These are phyloP conservation scores for Suhomyces vadensis DNA, from an alignment of 805 yeast species.

Conservation along the genomic window DNA sequence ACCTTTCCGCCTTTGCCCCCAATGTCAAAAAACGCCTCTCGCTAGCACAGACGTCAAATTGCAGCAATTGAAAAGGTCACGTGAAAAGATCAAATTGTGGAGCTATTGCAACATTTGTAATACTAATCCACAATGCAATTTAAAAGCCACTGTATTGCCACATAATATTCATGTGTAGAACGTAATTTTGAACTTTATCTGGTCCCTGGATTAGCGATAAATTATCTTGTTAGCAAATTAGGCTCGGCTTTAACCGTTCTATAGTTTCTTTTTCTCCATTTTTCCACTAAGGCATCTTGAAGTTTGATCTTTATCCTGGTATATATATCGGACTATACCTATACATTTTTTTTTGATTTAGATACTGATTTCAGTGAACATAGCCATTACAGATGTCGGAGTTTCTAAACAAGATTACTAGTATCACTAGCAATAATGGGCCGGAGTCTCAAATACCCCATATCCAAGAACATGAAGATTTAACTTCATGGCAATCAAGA, in stretches of 20 bases:
- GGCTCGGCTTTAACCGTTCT: neutral
- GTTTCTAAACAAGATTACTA: constrained; percentile 12
- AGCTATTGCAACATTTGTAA: constrained; percentile 17
- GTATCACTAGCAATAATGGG: constrained; percentile 13
- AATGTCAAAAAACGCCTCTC: neutral
- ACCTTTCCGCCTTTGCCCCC: neutral
- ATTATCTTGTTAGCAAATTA: neutral
- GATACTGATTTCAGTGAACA: neutral
- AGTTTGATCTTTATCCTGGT: too few relatives aligned
- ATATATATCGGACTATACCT: too few relatives aligned
- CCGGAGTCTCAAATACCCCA: constrained; percentile 25
- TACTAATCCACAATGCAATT: constrained; percentile 2
- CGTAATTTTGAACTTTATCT: neutral
- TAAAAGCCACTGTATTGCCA: neutral
- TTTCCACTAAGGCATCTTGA: neutral
- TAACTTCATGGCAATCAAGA: constrained; percentile 10
- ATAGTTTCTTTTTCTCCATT: neutral
- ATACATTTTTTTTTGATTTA: too few relatives aligned
- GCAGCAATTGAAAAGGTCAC: constrained; percentile 17
- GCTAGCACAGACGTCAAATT: too few relatives aligned
- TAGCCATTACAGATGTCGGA: constrained; percentile 15
- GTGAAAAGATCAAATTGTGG: constrained; percentile 29
- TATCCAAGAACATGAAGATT: constrained; percentile 16
- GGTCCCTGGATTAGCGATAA: neutral
- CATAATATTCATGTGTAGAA: neutral